Conservation (phyloP, 2,329 filamentous ascomycete species). For the Aspergillus sp. region DNA sequence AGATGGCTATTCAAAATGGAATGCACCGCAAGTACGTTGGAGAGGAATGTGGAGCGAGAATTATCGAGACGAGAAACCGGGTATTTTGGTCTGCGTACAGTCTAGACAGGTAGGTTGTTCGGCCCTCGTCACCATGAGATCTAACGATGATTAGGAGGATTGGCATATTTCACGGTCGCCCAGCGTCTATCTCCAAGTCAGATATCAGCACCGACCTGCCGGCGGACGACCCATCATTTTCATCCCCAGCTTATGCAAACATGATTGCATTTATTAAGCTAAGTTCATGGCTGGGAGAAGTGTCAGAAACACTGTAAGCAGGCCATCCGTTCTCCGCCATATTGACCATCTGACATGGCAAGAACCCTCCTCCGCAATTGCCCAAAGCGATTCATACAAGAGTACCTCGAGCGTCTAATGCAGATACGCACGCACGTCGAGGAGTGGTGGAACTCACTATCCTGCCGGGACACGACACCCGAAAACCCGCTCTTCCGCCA, state of each 20-base stretch:
- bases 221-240: not conserved
- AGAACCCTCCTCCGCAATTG: not conserved
- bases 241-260: not conserved
- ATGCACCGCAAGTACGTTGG: constrained; percentile 56
- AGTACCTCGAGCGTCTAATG: not conserved
- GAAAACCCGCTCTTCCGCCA: not conserved
- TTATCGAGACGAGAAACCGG: constrained; percentile 55
- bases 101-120: constrained; percentile 51
- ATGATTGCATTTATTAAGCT: constrained; percentile 4
- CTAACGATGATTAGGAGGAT: not conserved
- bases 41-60: constrained; percentile 46
- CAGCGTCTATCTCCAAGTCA: not conserved
- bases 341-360: not conserved
- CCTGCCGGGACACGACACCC: not conserved
- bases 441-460: not conserved
- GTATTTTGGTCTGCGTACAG: constrained; percentile 61
- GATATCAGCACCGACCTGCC: not conserved
- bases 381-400: not conserved
- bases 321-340: not conserved
- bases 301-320: not conserved
- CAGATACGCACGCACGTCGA: not conserved
- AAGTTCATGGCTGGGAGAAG: not conserved
- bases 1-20: constrained; percentile 60
- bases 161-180: constrained; percentile 1
- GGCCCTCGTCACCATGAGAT: not conserved